Base-by-base conservation (phyloP, 768 basidiomycete species). In the Xerocomellus dryophilus region DNA sequence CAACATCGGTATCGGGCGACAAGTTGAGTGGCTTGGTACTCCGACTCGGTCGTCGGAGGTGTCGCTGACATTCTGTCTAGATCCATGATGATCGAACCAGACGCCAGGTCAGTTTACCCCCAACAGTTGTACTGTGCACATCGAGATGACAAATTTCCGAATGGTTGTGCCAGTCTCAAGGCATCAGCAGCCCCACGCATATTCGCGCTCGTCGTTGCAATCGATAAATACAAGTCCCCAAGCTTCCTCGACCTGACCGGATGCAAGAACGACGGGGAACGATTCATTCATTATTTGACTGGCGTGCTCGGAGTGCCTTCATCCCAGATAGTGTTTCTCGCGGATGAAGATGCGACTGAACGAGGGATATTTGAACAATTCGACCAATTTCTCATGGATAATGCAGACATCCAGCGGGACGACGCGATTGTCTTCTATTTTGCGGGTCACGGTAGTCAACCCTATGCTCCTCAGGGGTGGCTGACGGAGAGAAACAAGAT, bases 401-500 rank as follows among this genome's bases (percentile, higher is more conserved):
- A 64, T 7, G 10, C 17, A 1, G 11, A 48, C 5, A 50, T 65
- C 4, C 47, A 48, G n/a, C 47, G 43, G 25, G 46, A 61, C 31
- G 63, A 65, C 14, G 39, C 50, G 12, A 65, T 64, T 15, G 3
- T 64, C 1, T 59, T 65, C 55, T 64, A 47, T 15, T 64, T 53
- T 14, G 60, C 63, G 0, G 63, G 63, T 4, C 63, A 64, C 23
- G 63, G 63, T 0, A 38, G 46, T 17, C 63, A 5, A 20, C 5
- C 15, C 0, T 29, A 38, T 7, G 54, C 60, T 4, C 63, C 63
- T 20, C 25, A 23, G 5, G 63, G 63, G 14, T 65, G 63, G 63
- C 36, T 65, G 39, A 45, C 63, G 17, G 57, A 54, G 7, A 32
- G 17, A 14, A 39, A 44, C 36, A 54, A 41, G 43, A 51, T 65